Conservation (phyloP, 176 grass and related monocot genomes). For the Poa pratensis region DNA sequence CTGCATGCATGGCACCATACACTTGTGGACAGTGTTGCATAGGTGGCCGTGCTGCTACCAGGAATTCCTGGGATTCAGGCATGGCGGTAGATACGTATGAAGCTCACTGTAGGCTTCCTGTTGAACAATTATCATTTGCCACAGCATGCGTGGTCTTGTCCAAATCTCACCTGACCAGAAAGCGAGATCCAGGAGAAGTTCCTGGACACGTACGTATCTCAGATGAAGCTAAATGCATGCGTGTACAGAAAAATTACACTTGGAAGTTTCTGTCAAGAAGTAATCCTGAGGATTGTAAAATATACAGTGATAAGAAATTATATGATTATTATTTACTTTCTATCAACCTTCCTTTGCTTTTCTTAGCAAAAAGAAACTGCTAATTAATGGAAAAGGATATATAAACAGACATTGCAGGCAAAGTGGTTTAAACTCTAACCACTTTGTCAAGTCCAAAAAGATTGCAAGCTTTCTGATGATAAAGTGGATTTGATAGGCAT, state of each 20-base stretch:
- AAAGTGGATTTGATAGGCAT: conserved; percentile 33
- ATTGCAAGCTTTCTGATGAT: conserved; percentile 21
- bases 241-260: background rate
- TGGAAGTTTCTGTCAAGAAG: background rate
- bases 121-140: conserved; percentile 42
- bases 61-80: conserved; percentile 33
- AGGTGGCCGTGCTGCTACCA: conserved; percentile 23
- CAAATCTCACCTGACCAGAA: conserved; percentile 34
- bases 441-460: conserved; percentile 34
- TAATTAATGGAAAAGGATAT: background rate
- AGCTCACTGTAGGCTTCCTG: conserved; percentile 7
- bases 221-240: background rate
- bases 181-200: conserved; percentile 31
- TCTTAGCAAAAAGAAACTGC: background rate
- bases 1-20: conserved; percentile 22
- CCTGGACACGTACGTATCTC: conserved; percentile 8
- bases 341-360: background rate
- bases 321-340: background rate
- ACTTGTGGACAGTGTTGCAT: conserved; percentile 40
- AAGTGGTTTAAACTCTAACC: background rate
- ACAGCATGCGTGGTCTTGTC: conserved; percentile 14
- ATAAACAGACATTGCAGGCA: background rate
- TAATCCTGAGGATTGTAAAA: background rate
- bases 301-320: background rate
- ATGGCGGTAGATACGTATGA: background rate